phyloP scores from a whole-genome alignment of 305 asterid species.

The Caryopteris hybrid region DNA sequence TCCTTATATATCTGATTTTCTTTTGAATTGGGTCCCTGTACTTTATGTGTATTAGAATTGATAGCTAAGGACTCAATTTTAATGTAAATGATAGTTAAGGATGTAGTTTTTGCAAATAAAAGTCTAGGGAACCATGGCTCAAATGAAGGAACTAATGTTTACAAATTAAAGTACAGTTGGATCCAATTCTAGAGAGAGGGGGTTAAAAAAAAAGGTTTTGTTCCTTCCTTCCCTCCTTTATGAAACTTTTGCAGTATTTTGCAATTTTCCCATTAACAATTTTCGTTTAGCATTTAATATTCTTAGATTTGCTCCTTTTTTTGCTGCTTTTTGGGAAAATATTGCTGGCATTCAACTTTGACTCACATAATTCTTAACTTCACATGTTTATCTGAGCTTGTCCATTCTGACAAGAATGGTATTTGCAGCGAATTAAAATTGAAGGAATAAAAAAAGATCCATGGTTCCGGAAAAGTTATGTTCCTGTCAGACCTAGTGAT shows the following conservation, averaged over 20 bases:
- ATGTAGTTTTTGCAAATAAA: background rate
- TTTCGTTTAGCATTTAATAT: background rate
- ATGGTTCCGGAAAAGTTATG: constrained; percentile 74
- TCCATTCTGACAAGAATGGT: constrained; percentile 13
- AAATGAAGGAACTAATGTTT: background rate
- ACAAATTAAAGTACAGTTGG: background rate
- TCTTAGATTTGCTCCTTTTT: background rate
- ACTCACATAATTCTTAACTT: background rate
- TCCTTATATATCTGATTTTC: background rate
- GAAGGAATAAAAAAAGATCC: constrained; percentile 66
- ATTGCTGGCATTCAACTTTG: constrained; percentile 11
- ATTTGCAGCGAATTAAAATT: constrained; percentile 74
- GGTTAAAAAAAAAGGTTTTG: too few species aligned
- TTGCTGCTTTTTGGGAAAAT: background rate
- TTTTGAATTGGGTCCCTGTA: background rate
- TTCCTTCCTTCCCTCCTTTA: background rate
- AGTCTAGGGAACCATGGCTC: background rate
- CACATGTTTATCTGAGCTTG: constrained; percentile 5
- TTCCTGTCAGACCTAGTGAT: constrained; percentile 57
- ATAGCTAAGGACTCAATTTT: background rate
- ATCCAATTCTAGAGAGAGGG: background rate
- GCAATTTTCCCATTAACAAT: background rate
- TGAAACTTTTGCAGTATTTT: background rate
- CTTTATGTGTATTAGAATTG: too few species aligned
- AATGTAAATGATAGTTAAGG: background rate